Base-by-base conservation (phyloP, 805 yeast species). In the Saccharomyces cerevisiae region DNA sequence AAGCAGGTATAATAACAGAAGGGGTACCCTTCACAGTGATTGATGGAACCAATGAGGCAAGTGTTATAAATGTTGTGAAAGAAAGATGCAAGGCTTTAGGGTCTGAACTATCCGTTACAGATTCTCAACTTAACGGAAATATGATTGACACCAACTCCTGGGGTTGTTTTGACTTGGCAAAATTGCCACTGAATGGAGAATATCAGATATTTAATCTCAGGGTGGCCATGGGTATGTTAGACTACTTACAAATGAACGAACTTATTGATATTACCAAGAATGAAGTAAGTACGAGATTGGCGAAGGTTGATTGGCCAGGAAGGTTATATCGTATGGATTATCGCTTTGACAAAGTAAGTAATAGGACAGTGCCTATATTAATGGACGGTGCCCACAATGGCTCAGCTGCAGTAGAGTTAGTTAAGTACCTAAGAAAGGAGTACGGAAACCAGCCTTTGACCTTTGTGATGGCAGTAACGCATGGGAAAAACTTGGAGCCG, bases 371-470 rank as follows among this genome's bases (percentile, higher is more conserved):
- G 2, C 59, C 67, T 1, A 51, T 75, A 0, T 69, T 94, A 3
- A 63, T 94, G 2, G 98, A 92, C 70, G 98, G 98, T 2, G 97
- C 98, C 0, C 99, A 94, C 67, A 94, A 94, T 65, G 83, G 82
- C 6, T 82, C 84, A 55, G 96, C 97, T 0, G 94, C 97, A 0
- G 69, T 71, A n/a, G 89, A 86, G 62, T 72, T 94, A 31, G 79
- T 77, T 0, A 76, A 75, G 46, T 89, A 75, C 64, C 68, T 90
- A 1, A 68, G 74, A 6, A 55, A 47, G 1, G 52, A 55, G 46
- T 60, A 57, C 48, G 63, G 60, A 1, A 60, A 63, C 6, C 59
- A 54, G 46, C 65, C 68, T 14, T 57, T 57, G 70, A 78, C 58
- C 0, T 89, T 85, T 68, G 75, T 92, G 0, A 68, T 89, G 47